Evolutionary conservation across 371 early-diverging fungal species (phyloP), one percentile per base, ranked within the genome.

Genomic region (Haplosporangium sp.): DNA sequence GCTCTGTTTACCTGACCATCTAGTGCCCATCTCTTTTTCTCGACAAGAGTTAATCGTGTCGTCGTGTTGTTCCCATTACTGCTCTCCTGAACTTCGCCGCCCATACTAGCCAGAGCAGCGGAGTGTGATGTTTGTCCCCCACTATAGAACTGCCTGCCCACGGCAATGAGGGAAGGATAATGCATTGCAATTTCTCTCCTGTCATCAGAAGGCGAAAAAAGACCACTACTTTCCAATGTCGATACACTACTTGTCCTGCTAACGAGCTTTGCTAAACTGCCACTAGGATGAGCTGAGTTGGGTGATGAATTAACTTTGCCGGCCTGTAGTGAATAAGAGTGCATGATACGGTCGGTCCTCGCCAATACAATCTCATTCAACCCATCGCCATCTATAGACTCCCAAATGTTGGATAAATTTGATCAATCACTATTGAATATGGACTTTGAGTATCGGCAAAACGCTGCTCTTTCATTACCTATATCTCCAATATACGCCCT

Each of bases 331-430:
- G 76, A 47, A 47, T 81, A 93, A n/a, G 91, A 87, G 65, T 94
- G 93, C 60, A 94, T 76, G 57, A 94, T 92, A 0, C 94, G 89
- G 75, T 95, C 95, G 19, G 95, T 94, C n/a, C 94, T 88, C 1
- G 92, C 94, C 19, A 95, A 75, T 2, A 95, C 88, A 5, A 95
- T 82, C 72, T 95, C 94, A 62, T 95, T 95, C 55, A 89, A 62
- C 2, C 89, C 89, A 70, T 94, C 93, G 50, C 90, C 92, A 70
- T 95, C 93, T 90, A 45, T 5, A 55, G 55, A 55, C 17, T 55
- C 5, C 11, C 55, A 27, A 27, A 27, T 0, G 27, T 27, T 27
- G 27, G 27, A 27, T 27, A 27, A 27, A 27, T 27, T 6, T 10
- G 9, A 19, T 6, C 20, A 38, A 27, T 27, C 27, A 27, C 27